Percentiles rank a stretch among this genome's conserved stretches.
These are phyloP conservation scores for Tolypocladium nubicola DNA, from an alignment of 2,329 filamentous ascomycete species.

Conservation along the genomic window DNA sequence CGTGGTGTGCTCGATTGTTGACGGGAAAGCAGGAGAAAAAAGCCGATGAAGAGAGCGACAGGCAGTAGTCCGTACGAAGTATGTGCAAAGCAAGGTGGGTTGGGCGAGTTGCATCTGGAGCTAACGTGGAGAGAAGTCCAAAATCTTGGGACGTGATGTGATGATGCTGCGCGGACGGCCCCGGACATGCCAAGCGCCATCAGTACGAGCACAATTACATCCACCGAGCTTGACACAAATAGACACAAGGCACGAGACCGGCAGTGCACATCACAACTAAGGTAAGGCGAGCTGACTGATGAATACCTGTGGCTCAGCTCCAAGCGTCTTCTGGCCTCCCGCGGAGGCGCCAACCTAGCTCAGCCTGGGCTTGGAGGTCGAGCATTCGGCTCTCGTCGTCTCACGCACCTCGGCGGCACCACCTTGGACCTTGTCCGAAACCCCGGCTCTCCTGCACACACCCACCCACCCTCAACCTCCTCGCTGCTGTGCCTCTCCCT, in stretches of 20 bases:
- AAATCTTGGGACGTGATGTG: neutral
- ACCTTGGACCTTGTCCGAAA: neutral
- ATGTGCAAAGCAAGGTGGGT: neutral
- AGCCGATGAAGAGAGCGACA: neutral
- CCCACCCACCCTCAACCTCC: neutral
- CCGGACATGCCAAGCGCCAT: neutral
- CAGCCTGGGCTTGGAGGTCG: neutral
- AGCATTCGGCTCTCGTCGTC: slow-evolving; percentile 4
- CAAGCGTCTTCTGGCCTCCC: neutral
- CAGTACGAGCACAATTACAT: neutral
- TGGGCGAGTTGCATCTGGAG: neutral
- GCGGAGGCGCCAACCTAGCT: neutral
- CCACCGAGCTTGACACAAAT: neutral
- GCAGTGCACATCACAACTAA: neutral
- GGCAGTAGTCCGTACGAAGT: too few species aligned
- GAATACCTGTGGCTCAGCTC: neutral
- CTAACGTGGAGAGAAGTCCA: neutral
- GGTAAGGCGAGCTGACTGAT: slow-evolving; percentile 4
- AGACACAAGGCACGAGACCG: neutral
- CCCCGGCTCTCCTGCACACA: slow-evolving; percentile 1
- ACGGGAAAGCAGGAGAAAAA: neutral
- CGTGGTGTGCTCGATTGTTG: neutral
- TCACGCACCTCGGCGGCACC: slow-evolving; percentile 3
- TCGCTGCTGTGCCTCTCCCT: neutral
- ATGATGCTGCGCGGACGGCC: neutral